Conservation (phyloP, 352 stramenopile species). For the Phytopythium ostracodes region DNA sequence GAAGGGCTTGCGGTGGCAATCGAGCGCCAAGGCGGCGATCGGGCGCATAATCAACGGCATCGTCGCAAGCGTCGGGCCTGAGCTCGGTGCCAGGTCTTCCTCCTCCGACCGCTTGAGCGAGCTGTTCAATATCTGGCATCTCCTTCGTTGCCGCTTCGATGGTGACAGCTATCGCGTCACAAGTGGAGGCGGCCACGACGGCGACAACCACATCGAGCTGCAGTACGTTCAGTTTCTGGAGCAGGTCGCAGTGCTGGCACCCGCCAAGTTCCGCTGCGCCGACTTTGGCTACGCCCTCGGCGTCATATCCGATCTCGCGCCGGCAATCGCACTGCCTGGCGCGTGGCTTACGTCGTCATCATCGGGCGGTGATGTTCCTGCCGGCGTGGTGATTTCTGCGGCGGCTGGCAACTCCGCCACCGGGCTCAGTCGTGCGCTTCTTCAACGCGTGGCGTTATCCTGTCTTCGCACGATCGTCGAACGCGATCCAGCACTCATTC, state of each 20-base stretch:
- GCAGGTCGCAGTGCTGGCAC: conserved; percentile 80
- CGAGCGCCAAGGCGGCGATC: conserved; percentile 51
- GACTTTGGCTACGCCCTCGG: conserved; percentile 49
- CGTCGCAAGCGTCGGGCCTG: conserved; percentile 55
- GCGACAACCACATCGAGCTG: conserved; percentile 38
- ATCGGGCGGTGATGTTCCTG: neutral
- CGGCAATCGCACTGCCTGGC: conserved; percentile 10
- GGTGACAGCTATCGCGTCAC: neutral
- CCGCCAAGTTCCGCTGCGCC: conserved; percentile 41
- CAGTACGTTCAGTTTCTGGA: conserved; percentile 32
- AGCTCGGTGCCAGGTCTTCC: conserved; percentile 21
- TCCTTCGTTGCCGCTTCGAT: conserved; percentile 69
- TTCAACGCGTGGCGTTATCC: conserved; percentile 69
- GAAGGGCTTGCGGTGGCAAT: conserved; percentile 40
- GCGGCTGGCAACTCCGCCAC: conserved; percentile 21
- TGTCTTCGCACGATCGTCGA: conserved; percentile 79
- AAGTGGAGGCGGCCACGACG: neutral
- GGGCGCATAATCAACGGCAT: conserved; percentile 66
- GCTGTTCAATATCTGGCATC: conserved; percentile 65
- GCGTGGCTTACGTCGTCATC: neutral
- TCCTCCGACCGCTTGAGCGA: conserved; percentile 47
- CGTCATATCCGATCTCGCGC: conserved; percentile 25
- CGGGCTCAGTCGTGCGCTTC: conserved; percentile 49
- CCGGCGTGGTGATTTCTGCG: neutral
- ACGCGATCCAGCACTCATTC: conserved; percentile 64